Base-by-base conservation (phyloP, 2,329 filamentous ascomycete genomes). In the Verticillium albo-atrum region DNA sequence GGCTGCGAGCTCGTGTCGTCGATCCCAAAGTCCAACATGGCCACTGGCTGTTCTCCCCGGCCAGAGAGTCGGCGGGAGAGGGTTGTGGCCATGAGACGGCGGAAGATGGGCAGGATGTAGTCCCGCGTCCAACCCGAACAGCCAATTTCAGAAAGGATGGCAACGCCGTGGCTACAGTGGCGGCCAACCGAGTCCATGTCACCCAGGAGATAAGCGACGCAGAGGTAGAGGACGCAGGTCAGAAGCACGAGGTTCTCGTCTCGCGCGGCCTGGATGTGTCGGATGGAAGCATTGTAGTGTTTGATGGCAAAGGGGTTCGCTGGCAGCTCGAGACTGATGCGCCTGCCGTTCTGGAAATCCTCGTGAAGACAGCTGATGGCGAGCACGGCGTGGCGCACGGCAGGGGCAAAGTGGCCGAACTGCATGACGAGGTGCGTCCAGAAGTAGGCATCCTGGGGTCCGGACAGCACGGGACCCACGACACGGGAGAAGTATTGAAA, bases 201-300 rank as follows among this genome's bases (percentile, higher is more conserved):
- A 37, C 79, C 78, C 47, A 79, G 79, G 56, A 84, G 71, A 62
- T 81, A 81, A 66, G 84, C 82, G 55, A 84, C 76, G 62, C 80
- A 82, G 23, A 81, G 77, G 60, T 83, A 82, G 23, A 84, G 68
- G 0, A 82, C 68, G 61, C 80, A 82, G 10, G 77, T 77, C 4
- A 82, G 69, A 20, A 83, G 65, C 0, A 72, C 70, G 0, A 74
- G 3, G 65, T 65, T 35, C 62, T 62, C 55, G 54, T 60, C 60
- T 23, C 53, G 32, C 15, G 74, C 70, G 3, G 71, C 67, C 47
- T 71, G 68, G 17, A 61, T 57, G n/a, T 57, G 54, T 20, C 55
- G 54, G 32, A 63, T 61, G 62, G 72, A 66, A 67, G 72, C 66
- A 17, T 70, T 65, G 42, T 66, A 65, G 1, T 72, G 65, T 57